Base-by-base conservation (phyloP, 2,329 filamentous ascomycete genomes). In the Thielaviopsis musarum region DNA sequence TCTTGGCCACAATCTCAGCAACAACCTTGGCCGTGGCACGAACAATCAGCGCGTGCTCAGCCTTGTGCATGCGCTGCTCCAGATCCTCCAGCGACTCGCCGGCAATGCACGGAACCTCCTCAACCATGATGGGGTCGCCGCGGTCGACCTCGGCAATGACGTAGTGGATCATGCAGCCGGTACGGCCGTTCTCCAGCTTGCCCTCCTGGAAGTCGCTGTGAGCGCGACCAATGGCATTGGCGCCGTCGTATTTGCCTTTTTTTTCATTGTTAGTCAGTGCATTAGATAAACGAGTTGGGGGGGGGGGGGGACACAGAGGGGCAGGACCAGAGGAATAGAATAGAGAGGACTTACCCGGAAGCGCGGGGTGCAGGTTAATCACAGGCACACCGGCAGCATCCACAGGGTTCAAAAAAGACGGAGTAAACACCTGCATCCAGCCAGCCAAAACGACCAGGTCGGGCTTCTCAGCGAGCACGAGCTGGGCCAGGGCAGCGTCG, bases 151-250 rank as follows among this genome's bases (percentile, higher is more conserved):
- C 82, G 9, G 73, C 75, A 63, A 87, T 83, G 54, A 95, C 89
- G 70, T 91, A 85, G 72, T 95, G 90, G 17, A 89, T 82, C 91
- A 95, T 95, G 58, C 94, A 84, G 0, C 91, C 90, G 0, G 90
- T 94, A 64, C 77, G 78, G 64, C 78, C 78, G 64, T 86, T 77
- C 66, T 83, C 79, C 10, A 88, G 78, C 63, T 78, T 79, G 5
- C 79, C 78, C 1, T 72, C 73, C 67, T 83, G 71, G 68, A 87
- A 90, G 60, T 88, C 88, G 54, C 80, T 77, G 71, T 82, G 89
- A 2, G 90, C 88, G 24, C 88, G 77, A 65, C 86, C 81, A 65
- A 95, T 94, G 17, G 89, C 90, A 64, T 79, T 73, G 48, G 83
- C 81, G 4, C 90, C 90, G 64, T 91, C 86, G 68, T 89, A 91